These are phyloP conservation scores for Lantana camara DNA, from an alignment of 257 asterid species.

Conservation along the genomic window DNA sequence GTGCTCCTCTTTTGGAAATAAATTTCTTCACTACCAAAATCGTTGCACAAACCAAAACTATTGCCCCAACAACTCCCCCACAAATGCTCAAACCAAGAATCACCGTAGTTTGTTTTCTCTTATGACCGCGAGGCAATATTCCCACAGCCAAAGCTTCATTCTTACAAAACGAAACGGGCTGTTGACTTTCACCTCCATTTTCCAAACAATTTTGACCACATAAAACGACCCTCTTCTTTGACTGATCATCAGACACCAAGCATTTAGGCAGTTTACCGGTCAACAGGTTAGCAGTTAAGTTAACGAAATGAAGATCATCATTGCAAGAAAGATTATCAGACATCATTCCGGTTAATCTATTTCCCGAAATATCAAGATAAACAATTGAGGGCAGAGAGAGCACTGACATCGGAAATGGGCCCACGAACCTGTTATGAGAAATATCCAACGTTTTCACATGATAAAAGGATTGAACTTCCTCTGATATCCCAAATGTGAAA, in stretches of 20 bases:
- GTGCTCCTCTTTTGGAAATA: conserved; percentile 40
- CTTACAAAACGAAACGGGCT: conserved; percentile 62
- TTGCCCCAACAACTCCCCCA: conserved; percentile 55
- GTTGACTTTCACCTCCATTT: conserved; percentile 51
- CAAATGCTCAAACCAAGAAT: conserved; percentile 53
- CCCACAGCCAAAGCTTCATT: conserved; percentile 89
- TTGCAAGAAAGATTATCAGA: conserved; percentile 55
- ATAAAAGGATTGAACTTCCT: conserved; percentile 52
- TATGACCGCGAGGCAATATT: conserved; percentile 53
- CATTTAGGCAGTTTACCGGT: conserved; percentile 76
- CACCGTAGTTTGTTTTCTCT: conserved; percentile 40
- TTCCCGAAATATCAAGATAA: conserved; percentile 59
- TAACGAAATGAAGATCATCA: conserved; percentile 55
- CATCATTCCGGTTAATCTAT: conserved; percentile 79
- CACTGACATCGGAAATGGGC: conserved; percentile 73
- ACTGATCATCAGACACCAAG: conserved; percentile 34
- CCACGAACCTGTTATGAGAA: conserved; percentile 73
- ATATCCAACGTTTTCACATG: conserved; percentile 64
- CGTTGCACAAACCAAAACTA: conserved; percentile 41
- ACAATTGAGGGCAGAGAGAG: conserved; percentile 66
- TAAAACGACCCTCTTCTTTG: conserved; percentile 37
- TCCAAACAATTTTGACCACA: conserved; percentile 66
- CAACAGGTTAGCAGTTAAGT: conserved; percentile 71
- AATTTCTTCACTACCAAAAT: conserved; percentile 45
- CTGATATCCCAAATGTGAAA: conserved; percentile 67